phyloP scores from a whole-genome alignment of 1,139 yeast species.

The Zygosaccharomyces pseudobailii region DNA sequence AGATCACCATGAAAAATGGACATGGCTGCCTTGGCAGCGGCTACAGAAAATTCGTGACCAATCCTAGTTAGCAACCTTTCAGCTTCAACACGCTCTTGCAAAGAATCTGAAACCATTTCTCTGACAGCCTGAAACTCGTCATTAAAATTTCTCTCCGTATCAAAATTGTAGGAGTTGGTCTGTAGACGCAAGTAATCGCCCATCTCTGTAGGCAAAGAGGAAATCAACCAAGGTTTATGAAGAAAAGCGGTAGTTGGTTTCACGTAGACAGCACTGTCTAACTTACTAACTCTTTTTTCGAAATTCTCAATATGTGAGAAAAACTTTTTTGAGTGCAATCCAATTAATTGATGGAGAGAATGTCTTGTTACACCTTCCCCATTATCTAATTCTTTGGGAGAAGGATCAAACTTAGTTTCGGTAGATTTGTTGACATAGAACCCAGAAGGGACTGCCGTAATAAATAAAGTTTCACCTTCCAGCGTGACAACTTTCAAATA shows the following conservation, averaged over 20 bases:
- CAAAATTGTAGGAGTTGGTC: conserved; percentile 15
- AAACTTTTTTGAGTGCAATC: conserved; percentile 37
- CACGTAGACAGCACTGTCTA: conserved; percentile 53
- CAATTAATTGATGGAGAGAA: conserved; percentile 34
- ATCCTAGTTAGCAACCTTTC: conserved; percentile 72
- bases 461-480: conserved; percentile 73
- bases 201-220: conserved; percentile 29
- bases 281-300: conserved; percentile 40
- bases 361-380: conserved; percentile 28
- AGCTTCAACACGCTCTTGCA: conserved; percentile 67
- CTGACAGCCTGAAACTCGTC: conserved; percentile 81
- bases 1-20: conserved; percentile 70
- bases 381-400: conserved; percentile 35
- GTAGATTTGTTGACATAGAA: conserved; percentile 72
- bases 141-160: conserved; percentile 70
- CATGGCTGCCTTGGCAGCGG: conserved; percentile 77
- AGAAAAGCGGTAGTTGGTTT: conserved; percentile 58
- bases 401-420: conserved; percentile 64
- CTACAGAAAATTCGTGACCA: conserved; percentile 70
- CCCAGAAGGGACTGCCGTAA: conserved; percentile 76
- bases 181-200: conserved; percentile 31
- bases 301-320: conserved; percentile 37
- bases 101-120: conserved; percentile 55
- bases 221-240: conserved; percentile 73
- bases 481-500: conserved; percentile 72